Evolutionary conservation across 1,284 basidiomycete species (phyloP).

Genomic region (Sphagnurus paluster): DNA sequence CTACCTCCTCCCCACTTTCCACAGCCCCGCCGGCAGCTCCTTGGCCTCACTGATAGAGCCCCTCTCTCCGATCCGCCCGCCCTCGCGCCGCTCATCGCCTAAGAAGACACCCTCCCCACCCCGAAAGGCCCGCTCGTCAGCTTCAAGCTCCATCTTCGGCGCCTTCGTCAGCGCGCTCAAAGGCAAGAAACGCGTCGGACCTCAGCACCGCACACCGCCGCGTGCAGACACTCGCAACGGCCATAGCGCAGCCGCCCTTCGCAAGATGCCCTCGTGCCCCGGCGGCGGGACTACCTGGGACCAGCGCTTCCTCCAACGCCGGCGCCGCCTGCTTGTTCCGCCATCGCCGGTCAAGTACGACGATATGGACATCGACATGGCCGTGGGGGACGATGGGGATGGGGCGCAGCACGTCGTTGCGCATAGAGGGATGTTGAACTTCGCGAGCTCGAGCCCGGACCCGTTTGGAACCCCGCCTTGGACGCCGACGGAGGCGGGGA

Average conservation of each 20-base stretch:
- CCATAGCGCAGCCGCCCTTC: not conserved
- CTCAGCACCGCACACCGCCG: not conserved
- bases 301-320: not conserved
- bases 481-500: slow-evolving; percentile 10
- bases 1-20: not conserved
- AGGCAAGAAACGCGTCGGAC: slow-evolving; percentile 1
- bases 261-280: slow-evolving; percentile 4
- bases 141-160: slow-evolving; percentile 9
- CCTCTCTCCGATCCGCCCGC: not conserved
- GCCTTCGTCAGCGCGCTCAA: slow-evolving; percentile 7
- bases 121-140: slow-evolving; percentile 12
- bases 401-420: slow-evolving; percentile 3
- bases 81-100: slow-evolving; percentile 6
- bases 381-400: not conserved
- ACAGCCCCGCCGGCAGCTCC: not conserved
- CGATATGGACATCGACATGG: not conserved
- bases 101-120: slow-evolving; percentile 4
- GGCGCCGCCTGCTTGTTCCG: not conserved
- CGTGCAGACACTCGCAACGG: not conserved
- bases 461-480: slow-evolving; percentile 14
- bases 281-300: not conserved
- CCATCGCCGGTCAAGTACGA: not conserved
- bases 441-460: slow-evolving; percentile 3
- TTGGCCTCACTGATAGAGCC: not conserved
- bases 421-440: not conserved